Conservation (phyloP, 2,329 filamentous ascomycete genomes). For the Aspergillus pseudotamarii region DNA sequence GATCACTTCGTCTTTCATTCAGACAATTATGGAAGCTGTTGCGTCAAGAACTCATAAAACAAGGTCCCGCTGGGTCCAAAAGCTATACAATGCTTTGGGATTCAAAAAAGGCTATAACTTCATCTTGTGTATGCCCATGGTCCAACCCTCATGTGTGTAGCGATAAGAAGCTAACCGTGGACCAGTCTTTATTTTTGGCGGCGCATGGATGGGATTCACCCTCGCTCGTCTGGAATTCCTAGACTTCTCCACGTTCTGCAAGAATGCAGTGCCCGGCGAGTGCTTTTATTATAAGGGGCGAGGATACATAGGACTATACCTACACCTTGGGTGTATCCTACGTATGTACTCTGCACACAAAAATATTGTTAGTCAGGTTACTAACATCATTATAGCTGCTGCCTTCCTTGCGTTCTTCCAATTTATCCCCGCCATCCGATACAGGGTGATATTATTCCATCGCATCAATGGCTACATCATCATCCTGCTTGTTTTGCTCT, state of each 20-base stretch:
- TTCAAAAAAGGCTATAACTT: constrained; percentile 7
- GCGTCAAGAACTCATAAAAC: background rate
- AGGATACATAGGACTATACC: background rate
- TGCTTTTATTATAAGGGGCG: background rate
- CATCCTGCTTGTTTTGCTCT: background rate
- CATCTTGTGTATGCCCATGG: background rate
- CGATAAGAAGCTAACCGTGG: background rate
- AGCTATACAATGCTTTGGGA: background rate
- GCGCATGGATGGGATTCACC: constrained; percentile 2
- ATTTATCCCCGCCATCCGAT: background rate
- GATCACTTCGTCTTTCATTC: background rate
- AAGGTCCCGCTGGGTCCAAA: background rate
- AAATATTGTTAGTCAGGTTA: background rate
- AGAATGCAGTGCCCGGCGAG: background rate
- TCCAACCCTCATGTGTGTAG: background rate
- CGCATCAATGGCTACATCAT: constrained; percentile 2
- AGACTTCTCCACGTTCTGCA: background rate
- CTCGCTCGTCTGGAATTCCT: background rate
- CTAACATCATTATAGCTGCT: background rate
- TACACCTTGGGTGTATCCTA: background rate
- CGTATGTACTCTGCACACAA: background rate
- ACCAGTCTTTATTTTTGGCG: constrained; percentile 1
- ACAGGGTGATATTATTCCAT: background rate
- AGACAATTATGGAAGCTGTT: background rate
- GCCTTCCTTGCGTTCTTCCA: constrained; percentile 3